Base-by-base conservation (phyloP, 768 basidiomycete species). In the Auriscalpium vulgare region DNA sequence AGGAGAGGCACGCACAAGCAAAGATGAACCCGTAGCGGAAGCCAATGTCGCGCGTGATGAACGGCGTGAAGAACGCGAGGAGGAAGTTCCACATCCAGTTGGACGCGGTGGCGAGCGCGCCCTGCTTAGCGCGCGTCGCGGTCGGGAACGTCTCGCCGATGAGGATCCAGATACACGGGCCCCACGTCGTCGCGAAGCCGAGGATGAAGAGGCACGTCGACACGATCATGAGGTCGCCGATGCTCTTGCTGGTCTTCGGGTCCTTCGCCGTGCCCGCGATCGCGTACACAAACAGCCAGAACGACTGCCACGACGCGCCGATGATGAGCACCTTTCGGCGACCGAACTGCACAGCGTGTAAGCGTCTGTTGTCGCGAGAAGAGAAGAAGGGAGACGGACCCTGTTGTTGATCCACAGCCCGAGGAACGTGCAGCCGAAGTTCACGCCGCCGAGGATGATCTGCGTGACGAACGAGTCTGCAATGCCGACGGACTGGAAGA, bases 121-220 rank as follows among this genome's bases (percentile, higher is more conserved):
- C 85, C 65, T 88, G 87, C 66, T 86, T 84, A 4, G 85, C 81
- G 53, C 86, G 78, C 4, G 85, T 85, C 21, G 84, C 75, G 10
- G 83, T 87, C 0, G 85, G 82, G 75, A 87, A 88, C 1, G 84
- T 86, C 68, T 89, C 87, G 38, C 85, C 87, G 55, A 84, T 85
- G 17, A 88, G 73, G 63, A 89, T 87, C 87, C 87, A 89, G 40
- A 88, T 68, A 48, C 60, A 77, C 69, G 85, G 84, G 14, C 78
- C 83, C 84, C 82, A 85, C 36, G 86, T 87, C 72, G 73, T 81
- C 5, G 87, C 84, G 62, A 80, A 87, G 8, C 85, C 86, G 47
- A 81, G 68, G 65, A 88, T 87, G 69, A 88, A 88, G 64, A 88
- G 65, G 63, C 82, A 87, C 0, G 85, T 83, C 35, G 78, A 75